phyloP scores from a whole-genome alignment of 768 basidiomycete species.

The Mycena belliarum region DNA sequence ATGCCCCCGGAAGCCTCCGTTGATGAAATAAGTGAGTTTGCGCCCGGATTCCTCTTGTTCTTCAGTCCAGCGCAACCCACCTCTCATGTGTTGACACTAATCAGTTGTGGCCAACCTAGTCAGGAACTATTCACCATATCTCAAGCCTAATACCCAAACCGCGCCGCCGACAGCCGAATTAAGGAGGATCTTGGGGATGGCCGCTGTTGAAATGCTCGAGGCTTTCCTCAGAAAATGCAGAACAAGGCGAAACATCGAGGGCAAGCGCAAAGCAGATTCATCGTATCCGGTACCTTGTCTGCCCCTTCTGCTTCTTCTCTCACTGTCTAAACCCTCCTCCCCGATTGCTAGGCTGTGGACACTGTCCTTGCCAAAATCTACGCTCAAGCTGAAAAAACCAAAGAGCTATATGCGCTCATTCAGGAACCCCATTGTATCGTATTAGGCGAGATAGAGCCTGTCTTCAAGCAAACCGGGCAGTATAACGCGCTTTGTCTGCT shows the following conservation, averaged over 20 bases:
- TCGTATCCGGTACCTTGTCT: slow-evolving; percentile 11
- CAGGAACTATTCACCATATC: slow-evolving; percentile 88
- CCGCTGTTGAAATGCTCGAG: slow-evolving; percentile 78
- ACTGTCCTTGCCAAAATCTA: slow-evolving; percentile 79
- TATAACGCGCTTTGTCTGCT: slow-evolving; percentile 64
- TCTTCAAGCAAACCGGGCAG: slow-evolving; percentile 50
- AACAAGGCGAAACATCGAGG: slow-evolving; percentile 38
- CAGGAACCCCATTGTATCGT: slow-evolving; percentile 55
- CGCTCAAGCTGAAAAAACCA: slow-evolving; percentile 57
- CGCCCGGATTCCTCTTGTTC: slow-evolving; percentile 20
- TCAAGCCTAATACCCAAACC: slow-evolving; percentile 55
- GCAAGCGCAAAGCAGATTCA: slow-evolving; percentile 22
- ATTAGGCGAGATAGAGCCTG: slow-evolving; percentile 62
- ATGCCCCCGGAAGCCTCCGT: slow-evolving; percentile 71
- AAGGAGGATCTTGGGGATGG: slow-evolving; percentile 56
- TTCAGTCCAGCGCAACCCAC: slow-evolving; percentile 26
- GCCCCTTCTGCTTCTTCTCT: not conserved
- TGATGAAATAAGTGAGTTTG: slow-evolving; percentile 83
- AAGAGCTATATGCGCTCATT: slow-evolving; percentile 62
- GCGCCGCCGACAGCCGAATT: slow-evolving; percentile 75
- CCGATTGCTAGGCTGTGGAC: slow-evolving; percentile 62
- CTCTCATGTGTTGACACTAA: slow-evolving; percentile 56
- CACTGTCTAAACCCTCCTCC: not conserved
- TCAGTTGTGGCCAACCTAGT: slow-evolving; percentile 88
- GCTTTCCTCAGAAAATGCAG: slow-evolving; percentile 65